Conservation (phyloP, 345 rosid genomes). For the Atalantia buxifolia region DNA sequence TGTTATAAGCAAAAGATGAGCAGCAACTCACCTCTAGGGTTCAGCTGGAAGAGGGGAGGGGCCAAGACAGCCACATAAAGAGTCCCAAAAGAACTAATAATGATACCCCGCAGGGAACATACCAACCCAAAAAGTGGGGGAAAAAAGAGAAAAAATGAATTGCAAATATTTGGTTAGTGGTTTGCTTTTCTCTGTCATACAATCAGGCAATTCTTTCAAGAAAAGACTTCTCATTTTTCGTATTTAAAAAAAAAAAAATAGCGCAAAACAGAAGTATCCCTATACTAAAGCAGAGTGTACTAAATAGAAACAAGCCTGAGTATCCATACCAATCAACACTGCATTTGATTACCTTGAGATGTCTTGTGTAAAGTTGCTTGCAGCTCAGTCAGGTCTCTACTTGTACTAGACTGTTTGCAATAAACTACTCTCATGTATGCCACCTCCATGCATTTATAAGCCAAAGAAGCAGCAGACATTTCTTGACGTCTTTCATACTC, state of each 20-base stretch:
- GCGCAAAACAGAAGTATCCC: not conserved
- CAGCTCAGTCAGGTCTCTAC: slow-evolving; percentile 54
- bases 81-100: not conserved
- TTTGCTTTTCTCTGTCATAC: not conserved
- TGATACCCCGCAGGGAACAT: not conserved
- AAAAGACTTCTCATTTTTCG: not conserved
- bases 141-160: not conserved
- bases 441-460: slow-evolving; percentile 83
- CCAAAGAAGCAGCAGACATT: slow-evolving; percentile 80
- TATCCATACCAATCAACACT: not conserved
- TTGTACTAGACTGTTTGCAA: slow-evolving; percentile 38
- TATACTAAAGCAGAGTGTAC: not conserved
- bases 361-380: slow-evolving; percentile 41
- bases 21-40: not conserved
- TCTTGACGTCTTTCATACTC: slow-evolving; percentile 59
- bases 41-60: not conserved
- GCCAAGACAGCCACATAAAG: not conserved
- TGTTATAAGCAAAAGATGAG: not conserved
- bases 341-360: slow-evolving; percentile 52
- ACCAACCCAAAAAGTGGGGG: not conserved
- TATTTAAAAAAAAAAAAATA: not conserved
- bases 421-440: slow-evolving; percentile 64
- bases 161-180: not conserved
- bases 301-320: slow-evolving; percentile 5
- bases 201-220: not conserved